These are phyloP conservation scores for Talaromyces albobiverticillius DNA, from an alignment of 2,329 filamentous ascomycete genomes.

Conservation along the genomic window DNA sequence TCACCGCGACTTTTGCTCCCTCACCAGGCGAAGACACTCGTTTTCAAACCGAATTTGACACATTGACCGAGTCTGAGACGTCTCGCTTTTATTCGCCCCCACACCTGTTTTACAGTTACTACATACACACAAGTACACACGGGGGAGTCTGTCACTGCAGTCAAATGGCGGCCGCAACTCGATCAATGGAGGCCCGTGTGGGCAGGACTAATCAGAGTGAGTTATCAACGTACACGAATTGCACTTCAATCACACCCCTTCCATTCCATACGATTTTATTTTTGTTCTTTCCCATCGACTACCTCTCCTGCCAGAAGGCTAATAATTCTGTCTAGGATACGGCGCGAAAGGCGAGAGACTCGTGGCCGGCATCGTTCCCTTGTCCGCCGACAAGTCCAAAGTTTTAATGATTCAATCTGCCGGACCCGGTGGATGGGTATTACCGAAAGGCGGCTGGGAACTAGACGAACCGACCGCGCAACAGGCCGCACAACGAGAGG, in stretches of 20 bases:
- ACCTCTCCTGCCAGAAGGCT: neutral
- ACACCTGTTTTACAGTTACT: too few relatives aligned
- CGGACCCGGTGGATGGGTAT: conserved; percentile 86
- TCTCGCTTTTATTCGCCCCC: neutral
- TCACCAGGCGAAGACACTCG: neutral
- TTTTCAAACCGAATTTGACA: neutral
- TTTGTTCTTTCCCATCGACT: neutral
- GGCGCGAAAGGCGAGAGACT: conserved; percentile 87
- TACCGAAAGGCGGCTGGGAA: conserved; percentile 98
- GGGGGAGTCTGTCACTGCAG: neutral
- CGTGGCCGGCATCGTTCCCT: conserved; percentile 88
- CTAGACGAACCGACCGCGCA: conserved; percentile 83
- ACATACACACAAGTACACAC: neutral
- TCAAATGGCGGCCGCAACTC: conserved; percentile 21
- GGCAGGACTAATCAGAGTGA: conserved; percentile 51
- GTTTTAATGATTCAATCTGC: conserved; percentile 94
- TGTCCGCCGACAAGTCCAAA: conserved; percentile 79
- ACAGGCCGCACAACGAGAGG: conserved; percentile 81
- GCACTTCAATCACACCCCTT: neutral
- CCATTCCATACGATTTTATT: neutral
- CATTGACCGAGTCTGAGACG: neutral
- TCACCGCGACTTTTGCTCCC: too few relatives aligned
- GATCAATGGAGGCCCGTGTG: conserved; percentile 47
- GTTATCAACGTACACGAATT: conserved; percentile 24
- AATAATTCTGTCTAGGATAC: conserved; percentile 66